Evolutionary conservation across 108 stramenopile genomes (phyloP).

Genomic region (Poteriospumella lacustris): DNA sequence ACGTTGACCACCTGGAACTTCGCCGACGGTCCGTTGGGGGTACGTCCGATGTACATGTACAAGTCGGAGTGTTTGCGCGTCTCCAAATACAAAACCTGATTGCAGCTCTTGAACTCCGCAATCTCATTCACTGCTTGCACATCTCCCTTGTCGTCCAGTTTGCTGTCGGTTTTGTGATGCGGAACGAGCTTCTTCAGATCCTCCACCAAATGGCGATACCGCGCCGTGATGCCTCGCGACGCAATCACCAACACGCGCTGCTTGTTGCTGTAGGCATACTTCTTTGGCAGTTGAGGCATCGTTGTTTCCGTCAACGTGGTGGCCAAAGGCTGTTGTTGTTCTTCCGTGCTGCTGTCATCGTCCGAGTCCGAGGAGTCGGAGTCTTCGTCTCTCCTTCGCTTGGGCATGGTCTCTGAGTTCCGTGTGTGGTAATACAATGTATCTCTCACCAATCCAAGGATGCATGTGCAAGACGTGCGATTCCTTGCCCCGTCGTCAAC

Average conservation of each 20-base stretch:
- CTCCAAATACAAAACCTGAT: constrained; percentile 85
- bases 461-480: no score
- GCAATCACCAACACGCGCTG: constrained; percentile 90
- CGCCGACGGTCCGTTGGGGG: constrained; percentile 75
- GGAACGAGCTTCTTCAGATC: constrained; percentile 88
- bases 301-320: no score
- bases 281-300: neutral
- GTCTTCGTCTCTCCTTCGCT: no score
- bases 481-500: no score
- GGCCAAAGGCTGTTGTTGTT: no score
- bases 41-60: constrained; percentile 84
- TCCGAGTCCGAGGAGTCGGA: no score
- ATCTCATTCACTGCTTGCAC: constrained; percentile 79
- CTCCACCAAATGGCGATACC: constrained; percentile 91
- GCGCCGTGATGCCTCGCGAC: constrained; percentile 85
- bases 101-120: constrained; percentile 86
- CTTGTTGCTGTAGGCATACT: constrained; percentile 81
- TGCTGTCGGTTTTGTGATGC: constrained; percentile 93
- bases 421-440: no score
- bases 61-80: constrained; percentile 89
- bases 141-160: constrained; percentile 40
- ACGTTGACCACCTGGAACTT: constrained; percentile 93
- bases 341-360: no score
- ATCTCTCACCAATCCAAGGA: no score
- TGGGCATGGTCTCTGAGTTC: no score